Percentiles rank a stretch among this genome's conserved stretches.
phyloP scores from a whole-genome alignment of 2,329 filamentous ascomycete genomes.

The Sclerotiophoma versabilis region DNA sequence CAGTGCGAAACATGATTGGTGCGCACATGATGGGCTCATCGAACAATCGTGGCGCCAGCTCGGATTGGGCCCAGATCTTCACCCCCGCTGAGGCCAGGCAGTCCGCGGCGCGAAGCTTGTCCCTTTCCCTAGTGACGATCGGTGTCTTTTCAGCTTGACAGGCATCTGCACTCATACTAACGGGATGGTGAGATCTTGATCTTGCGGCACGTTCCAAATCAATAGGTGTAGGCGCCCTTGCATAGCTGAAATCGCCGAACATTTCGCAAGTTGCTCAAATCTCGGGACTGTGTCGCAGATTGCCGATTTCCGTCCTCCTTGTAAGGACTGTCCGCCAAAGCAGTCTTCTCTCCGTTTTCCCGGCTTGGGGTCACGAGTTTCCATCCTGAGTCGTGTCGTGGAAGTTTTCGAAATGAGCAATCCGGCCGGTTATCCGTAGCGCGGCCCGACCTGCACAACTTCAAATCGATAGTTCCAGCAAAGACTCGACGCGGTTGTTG shows the following conservation, averaged over 20 bases:
- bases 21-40: not conserved
- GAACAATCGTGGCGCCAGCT: conserved; percentile 14
- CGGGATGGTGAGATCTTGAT: not conserved
- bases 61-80: conserved; percentile 8
- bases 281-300: not conserved
- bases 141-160: conserved; percentile 5
- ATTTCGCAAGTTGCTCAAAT: conserved; percentile 4
- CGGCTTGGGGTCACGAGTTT: conserved; percentile 12
- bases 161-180: not conserved
- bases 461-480: not conserved
- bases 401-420: conserved; percentile 14
- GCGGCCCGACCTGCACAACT: conserved; percentile 3
- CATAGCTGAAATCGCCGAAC: not conserved
- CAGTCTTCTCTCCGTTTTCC: conserved; percentile 1
- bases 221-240: not conserved
- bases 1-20: conserved; percentile 5
- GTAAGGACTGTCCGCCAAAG: not conserved
- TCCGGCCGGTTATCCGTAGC: conserved; percentile 6
- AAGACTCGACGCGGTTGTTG: not conserved
- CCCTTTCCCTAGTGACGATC: conserved; percentile 4
- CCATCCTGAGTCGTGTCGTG: conserved; percentile 7
- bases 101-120: conserved; percentile 11
- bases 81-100: conserved; percentile 1
- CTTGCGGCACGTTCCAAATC: conserved; percentile 7
- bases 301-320: conserved; percentile 1